phyloP scores from a whole-genome alignment of 306 rosid species.

The Cajanus cajan region DNA sequence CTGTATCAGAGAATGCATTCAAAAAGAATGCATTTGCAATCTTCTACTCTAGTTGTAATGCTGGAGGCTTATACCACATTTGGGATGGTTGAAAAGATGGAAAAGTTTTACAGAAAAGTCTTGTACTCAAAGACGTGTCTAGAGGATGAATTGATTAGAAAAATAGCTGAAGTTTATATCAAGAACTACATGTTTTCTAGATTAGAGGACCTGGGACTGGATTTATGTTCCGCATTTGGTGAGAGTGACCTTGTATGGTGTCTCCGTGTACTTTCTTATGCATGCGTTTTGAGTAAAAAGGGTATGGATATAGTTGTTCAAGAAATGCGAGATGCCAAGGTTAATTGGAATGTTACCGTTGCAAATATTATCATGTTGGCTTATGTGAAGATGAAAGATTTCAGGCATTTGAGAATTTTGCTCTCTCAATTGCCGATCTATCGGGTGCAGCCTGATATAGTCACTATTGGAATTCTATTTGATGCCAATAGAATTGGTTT shows the following conservation, averaged over 20 bases:
- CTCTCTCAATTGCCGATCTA: slow-evolving; percentile 43
- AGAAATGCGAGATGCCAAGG: slow-evolving; percentile 51
- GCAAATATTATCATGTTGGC: slow-evolving; percentile 58
- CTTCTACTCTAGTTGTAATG: slow-evolving; percentile 65
- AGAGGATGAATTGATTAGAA: slow-evolving; percentile 60
- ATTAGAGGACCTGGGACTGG: slow-evolving; percentile 60
- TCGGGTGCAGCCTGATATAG: slow-evolving; percentile 54
- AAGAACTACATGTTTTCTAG: slow-evolving; percentile 61
- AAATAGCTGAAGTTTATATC: slow-evolving; percentile 62
- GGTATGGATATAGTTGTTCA: slow-evolving; percentile 54
- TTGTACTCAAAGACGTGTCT: slow-evolving; percentile 45
- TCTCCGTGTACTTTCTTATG: slow-evolving; percentile 65
- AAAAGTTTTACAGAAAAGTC: slow-evolving; percentile 47
- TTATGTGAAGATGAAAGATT: slow-evolving; percentile 72
- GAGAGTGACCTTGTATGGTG: slow-evolving; percentile 59
- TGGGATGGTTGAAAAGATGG: slow-evolving; percentile 73
- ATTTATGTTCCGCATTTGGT: slow-evolving; percentile 46
- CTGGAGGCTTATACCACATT: slow-evolving; percentile 68
- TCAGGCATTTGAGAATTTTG: slow-evolving; percentile 49
- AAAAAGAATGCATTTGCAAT: slow-evolving; percentile 54
- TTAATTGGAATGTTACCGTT: slow-evolving; percentile 51
- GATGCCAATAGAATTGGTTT: slow-evolving; percentile 61
- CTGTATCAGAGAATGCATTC: slow-evolving; percentile 56
- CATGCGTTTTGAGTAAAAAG: slow-evolving; percentile 63
- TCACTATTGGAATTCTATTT: slow-evolving; percentile 58